Percentiles rank a stretch among this genome's conserved stretches.
phyloP scores from a whole-genome alignment of 2,329 filamentous ascomycete species.

The Coniochaeta sp. region DNA sequence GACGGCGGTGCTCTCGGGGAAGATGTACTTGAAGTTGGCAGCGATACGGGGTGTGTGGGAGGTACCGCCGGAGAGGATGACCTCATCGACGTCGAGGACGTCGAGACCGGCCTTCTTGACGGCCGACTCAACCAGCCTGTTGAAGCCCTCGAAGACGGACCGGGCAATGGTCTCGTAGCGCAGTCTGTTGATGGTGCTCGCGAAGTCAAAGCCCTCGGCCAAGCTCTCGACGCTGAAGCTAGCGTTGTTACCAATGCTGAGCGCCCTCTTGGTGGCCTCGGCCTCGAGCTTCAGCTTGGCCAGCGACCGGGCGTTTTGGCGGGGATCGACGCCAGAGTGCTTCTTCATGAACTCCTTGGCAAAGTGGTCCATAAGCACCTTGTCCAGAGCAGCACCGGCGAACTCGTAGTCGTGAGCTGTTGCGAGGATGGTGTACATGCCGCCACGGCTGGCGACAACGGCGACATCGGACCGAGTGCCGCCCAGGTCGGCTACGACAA shows the following conservation, averaged over 20 bases:
- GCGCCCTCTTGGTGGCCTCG: constrained; percentile 84
- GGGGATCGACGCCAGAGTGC: constrained; percentile 70
- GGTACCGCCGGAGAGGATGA: constrained; percentile 86
- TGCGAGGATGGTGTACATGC: constrained; percentile 92
- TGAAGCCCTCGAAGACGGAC: constrained; percentile 85
- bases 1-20: constrained; percentile 71
- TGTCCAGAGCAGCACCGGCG: constrained; percentile 76
- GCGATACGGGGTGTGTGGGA: constrained; percentile 93
- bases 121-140: constrained; percentile 72
- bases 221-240: constrained; percentile 91
- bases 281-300: constrained; percentile 91
- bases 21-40: constrained; percentile 67
- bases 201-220: constrained; percentile 83
- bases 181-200: constrained; percentile 83
- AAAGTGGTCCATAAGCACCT: constrained; percentile 90
- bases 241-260: constrained; percentile 81
- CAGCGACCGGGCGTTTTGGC: constrained; percentile 70
- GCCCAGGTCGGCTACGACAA: constrained; percentile 88
- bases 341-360: constrained; percentile 99
- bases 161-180: constrained; percentile 84
- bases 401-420: constrained; percentile 95
- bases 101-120: constrained; percentile 91
- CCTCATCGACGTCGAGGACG: constrained; percentile 86
- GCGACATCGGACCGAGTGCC: constrained; percentile 89
- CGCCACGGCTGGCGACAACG: constrained; percentile 82